phyloP scores from a whole-genome alignment of 495 filamentous ascomycete species.

The Podospora australis region DNA sequence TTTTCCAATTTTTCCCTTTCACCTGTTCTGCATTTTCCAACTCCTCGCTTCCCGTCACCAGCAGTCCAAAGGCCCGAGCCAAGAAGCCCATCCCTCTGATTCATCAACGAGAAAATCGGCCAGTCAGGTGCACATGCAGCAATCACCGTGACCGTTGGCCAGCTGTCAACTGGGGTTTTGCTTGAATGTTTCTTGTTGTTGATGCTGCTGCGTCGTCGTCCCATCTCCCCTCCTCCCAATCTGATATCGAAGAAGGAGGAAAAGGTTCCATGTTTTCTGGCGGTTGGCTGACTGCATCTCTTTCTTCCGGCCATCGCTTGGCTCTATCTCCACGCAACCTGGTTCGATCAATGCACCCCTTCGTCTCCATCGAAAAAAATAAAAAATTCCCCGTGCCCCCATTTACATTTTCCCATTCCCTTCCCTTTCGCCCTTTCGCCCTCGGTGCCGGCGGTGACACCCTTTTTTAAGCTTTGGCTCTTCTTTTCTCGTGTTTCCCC shows the following conservation, averaged over 20 bases:
- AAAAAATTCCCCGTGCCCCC: no score
- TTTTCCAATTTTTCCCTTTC: not conserved
- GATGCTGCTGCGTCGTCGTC: not conserved
- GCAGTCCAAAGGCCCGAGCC: no score
- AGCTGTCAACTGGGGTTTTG: not conserved
- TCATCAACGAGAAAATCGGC: no score
- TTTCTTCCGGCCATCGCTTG: conserved; percentile 9
- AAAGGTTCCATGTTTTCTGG: no score
- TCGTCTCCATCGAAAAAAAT: conserved; percentile 3
- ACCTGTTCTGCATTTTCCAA: no score
- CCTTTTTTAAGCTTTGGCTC: not conserved
- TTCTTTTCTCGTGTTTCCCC: conserved; percentile 7
- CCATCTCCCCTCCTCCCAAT: not conserved
- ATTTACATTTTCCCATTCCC: no score
- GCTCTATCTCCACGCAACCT: conserved; percentile 8
- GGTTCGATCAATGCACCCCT: conserved; percentile 1
- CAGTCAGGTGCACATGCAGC: no score
- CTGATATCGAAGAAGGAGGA: not conserved
- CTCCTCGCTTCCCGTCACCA: no score
- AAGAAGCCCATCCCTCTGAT: no score
- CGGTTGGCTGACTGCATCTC: not conserved
- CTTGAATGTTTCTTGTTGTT: not conserved
- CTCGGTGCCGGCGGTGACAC: no score
- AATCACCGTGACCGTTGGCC: not conserved
- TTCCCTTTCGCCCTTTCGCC: no score